Conservation (phyloP, 164 flowering plant genomes). For the Nelumbo lutea region DNA sequence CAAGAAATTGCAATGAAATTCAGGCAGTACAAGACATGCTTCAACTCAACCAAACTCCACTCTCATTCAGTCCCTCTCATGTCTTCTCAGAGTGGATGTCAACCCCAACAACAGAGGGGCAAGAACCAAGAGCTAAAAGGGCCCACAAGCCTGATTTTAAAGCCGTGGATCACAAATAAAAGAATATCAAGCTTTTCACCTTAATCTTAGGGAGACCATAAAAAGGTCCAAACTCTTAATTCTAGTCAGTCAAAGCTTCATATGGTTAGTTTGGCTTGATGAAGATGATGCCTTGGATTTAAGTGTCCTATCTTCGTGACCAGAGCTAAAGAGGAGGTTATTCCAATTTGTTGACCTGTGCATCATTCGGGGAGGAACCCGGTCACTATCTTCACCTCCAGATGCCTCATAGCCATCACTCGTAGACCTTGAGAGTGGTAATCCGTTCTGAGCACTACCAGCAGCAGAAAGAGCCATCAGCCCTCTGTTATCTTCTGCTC, state of each 20-base stretch:
- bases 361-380: constrained; percentile 51
- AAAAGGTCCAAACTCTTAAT: constrained; percentile 2
- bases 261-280: constrained; percentile 31
- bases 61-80: constrained; percentile 1
- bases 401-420: constrained; percentile 97
- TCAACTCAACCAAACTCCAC: constrained; percentile 4
- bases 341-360: constrained; percentile 67
- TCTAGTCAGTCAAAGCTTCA: constrained; percentile 28
- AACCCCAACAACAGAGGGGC: not conserved
- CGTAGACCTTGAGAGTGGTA: constrained; percentile 72
- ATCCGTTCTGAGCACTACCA: constrained; percentile 32
- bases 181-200: constrained; percentile 21
- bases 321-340: constrained; percentile 40
- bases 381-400: constrained; percentile 96
- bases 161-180: constrained; percentile 22
- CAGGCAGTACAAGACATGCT: constrained; percentile 4
- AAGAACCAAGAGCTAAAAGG: constrained; percentile 3
- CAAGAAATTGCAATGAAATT: constrained; percentile 8
- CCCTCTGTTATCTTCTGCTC: constrained; percentile 60
- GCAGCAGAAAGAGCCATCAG: constrained; percentile 32
- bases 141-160: not conserved
- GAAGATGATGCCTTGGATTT: constrained; percentile 41
- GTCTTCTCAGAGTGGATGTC: not conserved
- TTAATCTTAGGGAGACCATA: constrained; percentile 3
- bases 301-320: constrained; percentile 32